Evolutionary conservation across 495 filamentous ascomycete genomes (phyloP).

Genomic region (Talaromyces stipitatus): DNA sequence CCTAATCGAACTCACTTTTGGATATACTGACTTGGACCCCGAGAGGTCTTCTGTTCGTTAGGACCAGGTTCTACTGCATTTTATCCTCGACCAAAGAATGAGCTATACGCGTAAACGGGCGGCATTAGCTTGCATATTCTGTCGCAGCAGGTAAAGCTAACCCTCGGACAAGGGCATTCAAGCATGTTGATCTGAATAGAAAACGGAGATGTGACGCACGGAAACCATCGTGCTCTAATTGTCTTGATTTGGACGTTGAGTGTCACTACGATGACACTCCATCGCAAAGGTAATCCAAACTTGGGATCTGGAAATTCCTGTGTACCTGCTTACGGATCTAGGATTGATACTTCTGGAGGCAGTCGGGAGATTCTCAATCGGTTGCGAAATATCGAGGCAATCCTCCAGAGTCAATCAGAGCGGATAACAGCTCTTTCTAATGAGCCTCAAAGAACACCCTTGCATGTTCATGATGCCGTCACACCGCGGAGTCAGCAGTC

Average conservation of each 20-base stretch:
- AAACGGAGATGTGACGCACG: conserved; percentile 7
- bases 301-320: too few relatives aligned
- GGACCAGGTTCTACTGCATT: background rate
- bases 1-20: too few relatives aligned
- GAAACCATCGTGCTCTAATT: conserved; percentile 3
- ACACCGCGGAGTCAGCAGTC: background rate
- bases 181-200: background rate
- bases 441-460: background rate
- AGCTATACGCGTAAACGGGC: conserved; percentile 6
- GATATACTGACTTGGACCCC: too few relatives aligned
- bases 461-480: background rate
- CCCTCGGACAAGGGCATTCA: background rate
- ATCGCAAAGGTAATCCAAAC: background rate
- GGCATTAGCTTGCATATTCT: conserved; percentile 1
- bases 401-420: background rate
- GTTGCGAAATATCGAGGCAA: background rate
- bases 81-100: background rate
- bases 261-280: conserved; percentile 7
- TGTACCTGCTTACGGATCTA: background rate
- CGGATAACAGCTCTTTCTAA: background rate
- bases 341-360: conserved; percentile 5
- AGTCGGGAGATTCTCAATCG: conserved; percentile 1
- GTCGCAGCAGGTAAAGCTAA: background rate
- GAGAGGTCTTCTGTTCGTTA: too few relatives aligned
- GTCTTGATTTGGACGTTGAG: conserved; percentile 2